Evolutionary conservation across 139 green algal genomes (phyloP).

Genomic region (Yamagishiella unicocca): DNA sequence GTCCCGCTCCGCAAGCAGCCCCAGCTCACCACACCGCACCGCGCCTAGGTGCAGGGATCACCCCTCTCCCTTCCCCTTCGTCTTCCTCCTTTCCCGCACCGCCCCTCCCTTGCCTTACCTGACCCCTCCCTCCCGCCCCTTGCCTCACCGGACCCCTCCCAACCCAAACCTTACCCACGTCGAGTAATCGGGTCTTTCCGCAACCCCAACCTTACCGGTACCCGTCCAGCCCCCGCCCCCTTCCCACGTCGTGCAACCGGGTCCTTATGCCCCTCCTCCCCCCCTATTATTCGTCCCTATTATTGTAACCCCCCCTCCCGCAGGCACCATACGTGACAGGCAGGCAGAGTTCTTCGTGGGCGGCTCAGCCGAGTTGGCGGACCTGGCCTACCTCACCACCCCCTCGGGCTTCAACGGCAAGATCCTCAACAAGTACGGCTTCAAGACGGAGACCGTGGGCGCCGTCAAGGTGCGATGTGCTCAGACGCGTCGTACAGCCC

Average conservation of each 20-base stretch:
- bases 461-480: slow-evolving; percentile 73
- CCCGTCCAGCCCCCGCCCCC: no score
- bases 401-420: slow-evolving; percentile 33
- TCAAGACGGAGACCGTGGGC: slow-evolving; percentile 65
- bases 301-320: background rate
- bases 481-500: no score
- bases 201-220: no score
- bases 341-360: slow-evolving; percentile 72
- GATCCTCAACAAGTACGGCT: slow-evolving; percentile 74
- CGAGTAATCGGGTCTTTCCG: no score
- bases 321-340: slow-evolving; percentile 62
- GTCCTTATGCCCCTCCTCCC: no score
- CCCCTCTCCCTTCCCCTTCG: background rate
- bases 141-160: no score
- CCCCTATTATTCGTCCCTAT: no score
- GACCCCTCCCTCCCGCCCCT: background rate
- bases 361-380: slow-evolving; percentile 67
- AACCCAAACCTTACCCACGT: no score
- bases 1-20: no score
- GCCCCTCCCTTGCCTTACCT: no score
- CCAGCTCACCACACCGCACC: no score
- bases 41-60: background rate
- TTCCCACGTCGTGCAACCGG: no score
- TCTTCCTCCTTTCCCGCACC: background rate
- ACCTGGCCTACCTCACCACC: slow-evolving; percentile 59